These are phyloP conservation scores for Collybia nuda DNA, from an alignment of 768 basidiomycete genomes.

Conservation along the genomic window DNA sequence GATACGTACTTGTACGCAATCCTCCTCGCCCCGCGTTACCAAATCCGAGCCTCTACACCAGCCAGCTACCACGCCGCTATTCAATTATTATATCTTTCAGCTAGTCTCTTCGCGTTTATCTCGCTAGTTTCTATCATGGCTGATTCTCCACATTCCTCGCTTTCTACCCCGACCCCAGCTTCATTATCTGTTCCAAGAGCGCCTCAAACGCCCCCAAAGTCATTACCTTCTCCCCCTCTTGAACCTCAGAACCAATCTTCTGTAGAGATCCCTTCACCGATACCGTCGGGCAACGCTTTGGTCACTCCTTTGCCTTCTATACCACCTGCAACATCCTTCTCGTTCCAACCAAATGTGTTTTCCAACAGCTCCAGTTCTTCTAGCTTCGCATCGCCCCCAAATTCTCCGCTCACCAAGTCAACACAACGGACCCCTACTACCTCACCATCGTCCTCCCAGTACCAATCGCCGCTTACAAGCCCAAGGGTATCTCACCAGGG, in stretches of 20 bases:
- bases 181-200: background rate
- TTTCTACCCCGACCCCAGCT: conserved; percentile 8
- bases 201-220: background rate
- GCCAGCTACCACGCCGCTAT: background rate
- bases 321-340: conserved; percentile 7
- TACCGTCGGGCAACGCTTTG: too few relatives aligned
- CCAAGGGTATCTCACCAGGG: background rate
- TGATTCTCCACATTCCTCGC: conserved; percentile 11
- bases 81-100: conserved; percentile 1
- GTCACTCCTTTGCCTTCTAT: background rate
- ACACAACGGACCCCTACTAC: conserved; percentile 3
- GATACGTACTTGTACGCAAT: conserved; percentile 12
- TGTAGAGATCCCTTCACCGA: background rate
- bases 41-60: background rate
- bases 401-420: background rate
- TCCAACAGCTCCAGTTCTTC: background rate
- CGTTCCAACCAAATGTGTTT: background rate
- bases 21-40: conserved; percentile 6
- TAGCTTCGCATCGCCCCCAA: conserved; percentile 4
- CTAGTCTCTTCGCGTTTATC: background rate
- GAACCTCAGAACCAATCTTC: background rate
- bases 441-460: conserved; percentile 7
- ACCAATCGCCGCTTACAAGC: background rate
- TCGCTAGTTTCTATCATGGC: conserved; percentile 6
- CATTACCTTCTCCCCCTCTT: background rate